phyloP scores from a whole-genome alignment of 768 basidiomycete species.

The Lentinula edodes region DNA sequence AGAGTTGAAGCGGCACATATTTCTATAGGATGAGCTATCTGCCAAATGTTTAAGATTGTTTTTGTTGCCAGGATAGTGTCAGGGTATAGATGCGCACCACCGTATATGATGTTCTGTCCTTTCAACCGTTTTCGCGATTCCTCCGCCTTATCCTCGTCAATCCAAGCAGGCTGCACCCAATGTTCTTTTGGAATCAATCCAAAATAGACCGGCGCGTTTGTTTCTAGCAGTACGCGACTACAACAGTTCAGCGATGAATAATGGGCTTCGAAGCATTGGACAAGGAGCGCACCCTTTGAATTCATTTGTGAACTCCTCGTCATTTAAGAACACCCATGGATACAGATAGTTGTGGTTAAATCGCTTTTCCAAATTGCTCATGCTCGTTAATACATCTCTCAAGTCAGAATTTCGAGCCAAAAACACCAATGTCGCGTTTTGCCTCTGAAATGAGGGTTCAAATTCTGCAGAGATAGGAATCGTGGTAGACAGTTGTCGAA shows the following conservation, averaged over 20 bases:
- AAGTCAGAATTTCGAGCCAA: constrained; percentile 53
- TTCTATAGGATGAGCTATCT: constrained; percentile 40
- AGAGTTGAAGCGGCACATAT: constrained; percentile 76
- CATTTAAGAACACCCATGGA: constrained; percentile 71
- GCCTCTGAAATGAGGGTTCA: background rate
- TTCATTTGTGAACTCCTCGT: constrained; percentile 52
- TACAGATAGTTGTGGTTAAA: constrained; percentile 64
- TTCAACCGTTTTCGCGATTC: constrained; percentile 49
- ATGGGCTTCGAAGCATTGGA: background rate
- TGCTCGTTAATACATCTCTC: constrained; percentile 42
- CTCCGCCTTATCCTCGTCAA: constrained; percentile 58
- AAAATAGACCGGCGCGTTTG: constrained; percentile 39
- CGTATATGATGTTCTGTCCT: constrained; percentile 41
- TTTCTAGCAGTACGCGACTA: constrained; percentile 34
- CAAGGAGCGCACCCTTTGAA: constrained; percentile 44
- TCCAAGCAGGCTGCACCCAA: constrained; percentile 69
- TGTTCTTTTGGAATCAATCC: constrained; percentile 52
- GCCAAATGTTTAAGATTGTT: background rate
- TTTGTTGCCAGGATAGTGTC: background rate
- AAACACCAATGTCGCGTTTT: constrained; percentile 10
- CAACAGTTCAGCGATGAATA: background rate
- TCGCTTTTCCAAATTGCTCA: constrained; percentile 57
- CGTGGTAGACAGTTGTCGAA: background rate
- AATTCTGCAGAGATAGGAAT: background rate
- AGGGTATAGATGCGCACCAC: constrained; percentile 26